Percentiles rank a stretch among this genome's conserved stretches.
Evolutionary conservation across 2,329 filamentous ascomycete genomes (phyloP).

Genomic region (Drechslerella dactyloides): DNA sequence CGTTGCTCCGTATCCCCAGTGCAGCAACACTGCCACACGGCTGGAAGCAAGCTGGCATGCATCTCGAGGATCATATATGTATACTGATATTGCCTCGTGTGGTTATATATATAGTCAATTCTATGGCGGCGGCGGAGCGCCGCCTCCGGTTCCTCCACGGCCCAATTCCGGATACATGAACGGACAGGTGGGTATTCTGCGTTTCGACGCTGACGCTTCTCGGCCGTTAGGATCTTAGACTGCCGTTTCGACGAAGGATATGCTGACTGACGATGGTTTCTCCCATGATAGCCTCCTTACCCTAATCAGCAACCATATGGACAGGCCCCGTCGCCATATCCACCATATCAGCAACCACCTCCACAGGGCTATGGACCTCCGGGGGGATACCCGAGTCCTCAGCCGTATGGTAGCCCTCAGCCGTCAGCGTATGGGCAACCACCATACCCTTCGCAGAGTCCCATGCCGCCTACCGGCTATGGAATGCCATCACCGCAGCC

Average conservation of each 20-base stretch:
- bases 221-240: background rate
- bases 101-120: slow-evolving; percentile 35
- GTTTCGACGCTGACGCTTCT: background rate
- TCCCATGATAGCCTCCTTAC: slow-evolving; percentile 30
- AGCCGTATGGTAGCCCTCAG: slow-evolving; percentile 30
- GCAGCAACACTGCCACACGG: background rate
- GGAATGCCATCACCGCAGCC: slow-evolving; percentile 23
- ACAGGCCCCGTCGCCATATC: slow-evolving; percentile 31
- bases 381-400: slow-evolving; percentile 41
- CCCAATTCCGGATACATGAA: slow-evolving; percentile 40
- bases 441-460: slow-evolving; percentile 39
- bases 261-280: slow-evolving; percentile 16
- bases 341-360: slow-evolving; percentile 40
- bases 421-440: slow-evolving; percentile 35
- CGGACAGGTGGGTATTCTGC: slow-evolving; percentile 25
- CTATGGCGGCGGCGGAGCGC: slow-evolving; percentile 39
- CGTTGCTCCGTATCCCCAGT: slow-evolving; percentile 2
- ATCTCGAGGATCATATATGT: background rate
- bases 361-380: slow-evolving; percentile 37
- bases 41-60: background rate
- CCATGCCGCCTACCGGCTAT: slow-evolving; percentile 35
- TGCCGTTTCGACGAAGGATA: background rate
- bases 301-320: slow-evolving; percentile 19
- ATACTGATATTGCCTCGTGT: background rate
- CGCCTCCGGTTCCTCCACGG: slow-evolving; percentile 46